Evolutionary conservation across 2,329 filamentous ascomycete species (phyloP), one percentile per base, ranked within the genome.

Genomic region (Talaromyces sp.): DNA sequence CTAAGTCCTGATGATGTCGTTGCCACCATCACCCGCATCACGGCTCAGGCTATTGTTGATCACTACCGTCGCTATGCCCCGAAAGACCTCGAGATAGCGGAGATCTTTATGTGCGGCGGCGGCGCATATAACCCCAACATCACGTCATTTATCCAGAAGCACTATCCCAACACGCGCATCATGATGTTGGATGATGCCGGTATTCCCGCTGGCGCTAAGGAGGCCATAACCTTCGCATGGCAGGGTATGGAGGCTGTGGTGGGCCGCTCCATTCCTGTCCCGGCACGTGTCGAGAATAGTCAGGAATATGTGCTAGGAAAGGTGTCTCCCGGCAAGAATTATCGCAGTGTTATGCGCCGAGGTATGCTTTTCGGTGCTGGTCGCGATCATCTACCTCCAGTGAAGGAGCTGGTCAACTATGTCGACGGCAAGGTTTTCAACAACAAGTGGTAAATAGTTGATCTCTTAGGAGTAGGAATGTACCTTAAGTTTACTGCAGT

Each of bases 61-160:
- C 74, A 78, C 51, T 79, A 78, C 61, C 68, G 69, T 8, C 77
- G 79, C 33, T 83, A 82, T 59, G 76, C 78, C 48, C 77, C 79
- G 5, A 69, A 69, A 31, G 72, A 72, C 62, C 66, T 76, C 21
- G 69, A 75, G 52, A 75, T 84, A 56, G 77, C 73, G 4, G 82
- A 86, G 69, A 76, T 86, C 37, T 85, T 81, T 72, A 81, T 86
- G 77, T 84, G 82, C 66, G 83, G 83, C 10, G 81, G 80, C 5
- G 81, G 81, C 17, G 81, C 82, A 0, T 76, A 78, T 60, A 84
- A 85, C 63, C 78, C 80, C 1, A 84, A 84, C 62, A 85, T 85
- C 62, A 74, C 75, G 2, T 66, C 75, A 6, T 82, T 78, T 65
- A 78, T 86, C 61, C 78, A 81, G 66, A 64, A 67, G 56, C 69